Evolutionary conservation across 257 asterid genomes (phyloP).

Genomic region (Coffea canephora): DNA sequence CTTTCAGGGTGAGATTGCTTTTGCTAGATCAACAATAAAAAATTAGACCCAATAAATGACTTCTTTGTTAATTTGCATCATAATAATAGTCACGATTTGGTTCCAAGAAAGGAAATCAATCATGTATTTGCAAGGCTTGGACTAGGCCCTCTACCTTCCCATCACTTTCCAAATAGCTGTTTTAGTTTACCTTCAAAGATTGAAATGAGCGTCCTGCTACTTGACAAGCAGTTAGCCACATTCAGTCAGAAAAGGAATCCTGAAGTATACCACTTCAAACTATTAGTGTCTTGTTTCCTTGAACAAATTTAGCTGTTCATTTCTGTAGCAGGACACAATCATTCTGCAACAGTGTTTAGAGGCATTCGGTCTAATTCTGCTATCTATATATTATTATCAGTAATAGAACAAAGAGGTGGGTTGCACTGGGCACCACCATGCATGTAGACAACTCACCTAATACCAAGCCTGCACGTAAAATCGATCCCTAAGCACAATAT

Average conservation of each 20-base stretch:
- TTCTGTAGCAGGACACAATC: not conserved
- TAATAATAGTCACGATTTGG: not conserved
- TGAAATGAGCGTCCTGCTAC: not conserved
- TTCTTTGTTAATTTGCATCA: not conserved
- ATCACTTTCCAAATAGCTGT: not conserved
- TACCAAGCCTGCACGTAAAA: not conserved
- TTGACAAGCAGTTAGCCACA: too few species aligned
- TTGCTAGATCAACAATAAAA: too few species aligned
- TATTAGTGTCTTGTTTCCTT: not conserved
- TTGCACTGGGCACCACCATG: slow-evolving; percentile 5
- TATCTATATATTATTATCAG: not conserved
- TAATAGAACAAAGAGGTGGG: not conserved
- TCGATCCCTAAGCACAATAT: not conserved
- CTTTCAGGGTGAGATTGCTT: not conserved
- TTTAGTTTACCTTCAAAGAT: not conserved
- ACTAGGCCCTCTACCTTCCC: not conserved
- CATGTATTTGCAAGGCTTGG: not conserved
- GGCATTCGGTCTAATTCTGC: not conserved
- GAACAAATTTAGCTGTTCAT: not conserved
- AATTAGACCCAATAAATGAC: not conserved
- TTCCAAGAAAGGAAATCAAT: not conserved
- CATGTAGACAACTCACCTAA: slow-evolving; percentile 12
- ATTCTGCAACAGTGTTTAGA: too few species aligned
- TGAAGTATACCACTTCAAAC: not conserved
- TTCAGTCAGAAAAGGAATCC: not conserved